Evolutionary conservation across 495 filamentous ascomycete species (phyloP), one percentile per base, ranked within the genome.

Genomic region (Lophium mytilinum): DNA sequence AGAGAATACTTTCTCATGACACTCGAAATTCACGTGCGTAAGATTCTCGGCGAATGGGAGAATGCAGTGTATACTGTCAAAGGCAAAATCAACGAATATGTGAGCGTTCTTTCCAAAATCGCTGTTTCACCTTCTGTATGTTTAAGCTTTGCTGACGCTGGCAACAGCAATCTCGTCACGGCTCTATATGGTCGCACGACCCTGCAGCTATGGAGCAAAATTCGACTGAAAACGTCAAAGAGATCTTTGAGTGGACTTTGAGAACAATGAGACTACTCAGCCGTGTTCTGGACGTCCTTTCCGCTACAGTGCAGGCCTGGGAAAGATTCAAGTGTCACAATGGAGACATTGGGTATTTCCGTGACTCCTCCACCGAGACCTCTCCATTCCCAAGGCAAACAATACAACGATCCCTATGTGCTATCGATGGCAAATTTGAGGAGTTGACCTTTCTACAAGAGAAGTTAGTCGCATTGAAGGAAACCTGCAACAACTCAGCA

Each of bases 1-100:
- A 17, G 57, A 18, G 46, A 55, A 39, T 60, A 60, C 46, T 59
- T 53, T 30, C 30, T 59, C 1, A 10, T 9, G 3, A 49, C 34
- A 35, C 1, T 59, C 1, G 50, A 41, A 1, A 35, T 48, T 15
- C 39, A 50, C 0, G 34, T 37, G 14, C 12, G 17, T 3, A 9
- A 40, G 12, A 33, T 50, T 9, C 19, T 47, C 1, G 14, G 37
- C 12, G 56, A 59, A 24, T 59, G 56, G 56, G 21, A 1, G 4
- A 39, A n/a, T 35, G 19, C 49, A 8, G 15, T 50, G 2, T 33
- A 21, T 9, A 24, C 6, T 3, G 30, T 59, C 9, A 50, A 59
- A 34, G 6, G 1, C 9, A 8, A 11, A 4, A 42, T 53, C 10
- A 8, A 53, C 2, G 10, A 37, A 40, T 35, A 54, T 17, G 56